A percentile compares a stretch with the other conserved stretches of the same genome.
Conservation (phyloP, 2,329 filamentous ascomycete species). For the Pseudogymnoascus sp. region DNA sequence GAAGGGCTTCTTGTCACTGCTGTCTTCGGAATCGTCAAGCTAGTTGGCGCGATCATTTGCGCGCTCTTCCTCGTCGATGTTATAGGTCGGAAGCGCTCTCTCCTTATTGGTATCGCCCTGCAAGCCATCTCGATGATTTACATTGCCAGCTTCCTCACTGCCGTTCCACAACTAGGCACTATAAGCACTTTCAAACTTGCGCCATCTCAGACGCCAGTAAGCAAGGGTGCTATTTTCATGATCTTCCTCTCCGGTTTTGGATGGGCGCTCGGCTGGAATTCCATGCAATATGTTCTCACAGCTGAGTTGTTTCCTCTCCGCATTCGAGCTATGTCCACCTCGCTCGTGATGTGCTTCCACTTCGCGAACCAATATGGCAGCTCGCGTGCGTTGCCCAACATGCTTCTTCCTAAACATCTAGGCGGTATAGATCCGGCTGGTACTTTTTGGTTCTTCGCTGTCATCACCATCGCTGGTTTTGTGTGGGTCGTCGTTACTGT, state of each 20-base stretch:
- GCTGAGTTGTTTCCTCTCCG: too few relatives aligned
- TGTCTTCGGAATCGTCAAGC: slow-evolving; percentile 71
- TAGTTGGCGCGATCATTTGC: slow-evolving; percentile 59
- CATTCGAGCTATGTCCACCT: too few relatives aligned
- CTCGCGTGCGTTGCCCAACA: slow-evolving; percentile 65
- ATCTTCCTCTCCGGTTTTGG: too few relatives aligned
- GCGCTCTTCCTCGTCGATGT: slow-evolving; percentile 75
- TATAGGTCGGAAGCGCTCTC: slow-evolving; percentile 65
- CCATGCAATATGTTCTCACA: too few relatives aligned
- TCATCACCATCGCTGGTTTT: slow-evolving; percentile 61
- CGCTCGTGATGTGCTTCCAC: slow-evolving; percentile 31
- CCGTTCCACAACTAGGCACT: slow-evolving; percentile 71
- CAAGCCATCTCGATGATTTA: slow-evolving; percentile 60
- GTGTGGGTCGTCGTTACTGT: slow-evolving; percentile 67
- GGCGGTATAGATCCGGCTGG: slow-evolving; percentile 51
- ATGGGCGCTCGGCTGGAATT: too few relatives aligned
- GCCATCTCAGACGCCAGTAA: slow-evolving; percentile 61
- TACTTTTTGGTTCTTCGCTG: slow-evolving; percentile 72
- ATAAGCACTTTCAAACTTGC: slow-evolving; percentile 67
- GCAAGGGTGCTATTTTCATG: slow-evolving; percentile 55
- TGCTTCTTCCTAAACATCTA: slow-evolving; percentile 50
- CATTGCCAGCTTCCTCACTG: slow-evolving; percentile 54
- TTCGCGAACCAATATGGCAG: slow-evolving; percentile 77
- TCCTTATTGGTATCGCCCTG: slow-evolving; percentile 54
- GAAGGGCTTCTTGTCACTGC: slow-evolving; percentile 68